A percentile compares a stretch with the other conserved stretches of the same genome.
Evolutionary conservation across 345 rosid species (phyloP).

Genomic region (Carallia pectinifolia): DNA sequence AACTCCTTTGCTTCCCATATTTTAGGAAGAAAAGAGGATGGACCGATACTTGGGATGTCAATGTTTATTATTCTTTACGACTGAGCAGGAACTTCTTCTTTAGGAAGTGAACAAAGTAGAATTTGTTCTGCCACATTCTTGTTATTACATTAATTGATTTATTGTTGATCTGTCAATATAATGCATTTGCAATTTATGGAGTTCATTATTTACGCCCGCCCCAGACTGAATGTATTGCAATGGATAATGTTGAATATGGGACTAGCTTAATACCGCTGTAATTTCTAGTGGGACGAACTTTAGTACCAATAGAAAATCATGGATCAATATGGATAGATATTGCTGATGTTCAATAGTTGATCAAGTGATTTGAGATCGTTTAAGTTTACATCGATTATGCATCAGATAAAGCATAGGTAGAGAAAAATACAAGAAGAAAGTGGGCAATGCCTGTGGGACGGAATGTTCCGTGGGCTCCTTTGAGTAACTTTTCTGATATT

Average conservation of each 20-base stretch:
- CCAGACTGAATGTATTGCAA: background rate
- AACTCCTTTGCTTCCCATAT: too few relatives aligned
- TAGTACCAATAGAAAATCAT: too few relatives aligned
- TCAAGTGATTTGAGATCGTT: background rate
- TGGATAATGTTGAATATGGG: background rate
- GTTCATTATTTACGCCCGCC: background rate
- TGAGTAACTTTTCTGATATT: background rate
- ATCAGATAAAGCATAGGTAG: background rate
- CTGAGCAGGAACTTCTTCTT: constrained; percentile 28
- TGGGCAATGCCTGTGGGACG: background rate
- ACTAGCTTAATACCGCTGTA: too few relatives aligned
- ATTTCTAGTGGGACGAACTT: too few relatives aligned
- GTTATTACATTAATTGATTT: constrained; percentile 3
- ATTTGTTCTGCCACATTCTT: constrained; percentile 17
- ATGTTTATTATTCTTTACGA: background rate
- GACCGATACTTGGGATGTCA: constrained; percentile 2
- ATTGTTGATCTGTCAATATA: constrained; percentile 4
- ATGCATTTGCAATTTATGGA: too few relatives aligned
- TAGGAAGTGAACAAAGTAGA: constrained; percentile 17
- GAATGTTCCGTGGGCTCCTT: background rate
- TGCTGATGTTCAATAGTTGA: background rate
- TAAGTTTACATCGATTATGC: background rate
- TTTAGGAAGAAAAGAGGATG: too few relatives aligned
- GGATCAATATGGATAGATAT: too few relatives aligned
- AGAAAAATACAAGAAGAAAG: background rate